Evolutionary conservation across 768 basidiomycete species (phyloP), one percentile per base, ranked within the genome.

Genomic region (Trametes cubensis): DNA sequence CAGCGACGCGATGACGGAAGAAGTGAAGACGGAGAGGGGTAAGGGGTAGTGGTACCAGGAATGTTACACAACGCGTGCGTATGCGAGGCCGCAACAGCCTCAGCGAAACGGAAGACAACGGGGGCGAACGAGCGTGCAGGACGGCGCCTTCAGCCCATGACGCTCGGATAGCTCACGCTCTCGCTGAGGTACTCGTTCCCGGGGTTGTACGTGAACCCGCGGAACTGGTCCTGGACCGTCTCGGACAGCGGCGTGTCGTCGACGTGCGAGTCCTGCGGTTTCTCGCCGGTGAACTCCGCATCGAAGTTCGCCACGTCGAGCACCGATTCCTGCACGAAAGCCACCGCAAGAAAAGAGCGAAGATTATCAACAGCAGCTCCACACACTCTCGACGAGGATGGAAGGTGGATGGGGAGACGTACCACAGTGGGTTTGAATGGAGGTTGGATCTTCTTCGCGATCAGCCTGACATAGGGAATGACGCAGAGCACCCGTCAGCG

Each of bases 391-490:
- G 8, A 25, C 38, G 21, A 47, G n/a, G 28, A 26, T 15, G 13
- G 14, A 41, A n/a, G 39, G 45, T 58, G 50, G 38, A 51, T 34
- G 25, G 23, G 25, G 17, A 5, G 23, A 79, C 91, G 74, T 75
- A 92, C 92, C 65, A 98, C 96, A 66, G 90, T 92, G 14, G 96
- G 96, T 77, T 99, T 99, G 81, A 98, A 98, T 7, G 94, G 92
- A 1, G 96, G 95, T 70, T 95, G 94, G 55, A 97, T 95, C 81
- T 96, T 95, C 81, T 96, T 98, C 28, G 88, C 87, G 47, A 95
- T 78, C 25, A 98, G 79, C 62, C 87, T 90, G 66, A 21, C 30
- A 11, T 18, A 4, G 2, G 7, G 20, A 11, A 53, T 59, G 52
- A 63, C 58, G 48, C 58, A 55, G 13, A 14, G 7, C 14, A 21